Base-by-base conservation (phyloP, 73 alveolate species). In the Paramecium sonneborni region DNA sequence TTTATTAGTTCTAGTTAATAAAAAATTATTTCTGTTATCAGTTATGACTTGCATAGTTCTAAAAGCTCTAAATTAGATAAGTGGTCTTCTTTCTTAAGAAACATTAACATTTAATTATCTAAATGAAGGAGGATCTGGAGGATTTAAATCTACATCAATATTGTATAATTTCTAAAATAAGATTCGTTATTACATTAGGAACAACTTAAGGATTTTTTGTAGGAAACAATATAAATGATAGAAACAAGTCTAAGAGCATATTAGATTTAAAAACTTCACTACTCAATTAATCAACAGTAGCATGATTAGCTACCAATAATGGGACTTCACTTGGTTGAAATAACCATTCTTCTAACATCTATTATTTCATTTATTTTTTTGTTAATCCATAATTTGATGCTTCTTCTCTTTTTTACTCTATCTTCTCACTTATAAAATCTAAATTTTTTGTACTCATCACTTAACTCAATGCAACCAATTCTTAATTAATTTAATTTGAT, bases 281-380 rank as follows among this genome's bases (percentile, higher is more conserved):
- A 24, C 90, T 44, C 12, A 79, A 43, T 79, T 79, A 46, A 43
- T 79, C 90, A 23, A 79, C 41, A 4, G 72, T 26, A 2, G 87
- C 87, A 30, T 43, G 41, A 41, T 46, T 21, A 44, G 76, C 90
- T 18, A 41, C 44, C 24, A 79, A 26, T 37, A 79, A 62, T 0
- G 90, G 90, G 5, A 46, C 74, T 44, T 79, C 90, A 43, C 90
- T 30, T 79, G 90, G 90, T 20, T 32, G 8, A 41, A 79, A 79
- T 24, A 79, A 35, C 90, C 90, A 79, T 30, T 79, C 90, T 46
- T 79, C 90, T 9, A 79, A 30, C 90, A 79, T 79, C 24, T 79
- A 44, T 79, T 30, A 44, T 79, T 79, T 79, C 43, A 79, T n/a
- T 79, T 79, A 74, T 79, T 44, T 43, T 44, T 79, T 79, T 18